Conservation (phyloP, 257 asterid species). For the Cinchona pubescens region DNA sequence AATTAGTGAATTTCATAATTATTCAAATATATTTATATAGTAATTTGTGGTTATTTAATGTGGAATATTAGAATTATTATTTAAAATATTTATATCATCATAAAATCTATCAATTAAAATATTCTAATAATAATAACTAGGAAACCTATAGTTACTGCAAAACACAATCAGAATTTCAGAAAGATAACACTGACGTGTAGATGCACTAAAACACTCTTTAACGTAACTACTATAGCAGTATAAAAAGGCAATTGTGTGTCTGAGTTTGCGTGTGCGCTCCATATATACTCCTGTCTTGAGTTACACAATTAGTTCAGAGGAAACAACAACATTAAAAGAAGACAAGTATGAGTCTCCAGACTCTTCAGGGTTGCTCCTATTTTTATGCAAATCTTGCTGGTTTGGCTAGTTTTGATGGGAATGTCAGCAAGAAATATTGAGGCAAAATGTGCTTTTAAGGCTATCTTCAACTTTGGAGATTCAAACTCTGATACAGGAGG, state of each 20-base stretch:
- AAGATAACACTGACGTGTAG: background rate
- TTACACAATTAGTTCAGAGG: background rate
- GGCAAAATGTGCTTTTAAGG: constrained; percentile 55
- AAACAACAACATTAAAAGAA: constrained; percentile 1
- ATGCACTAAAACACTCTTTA: too few relatives aligned
- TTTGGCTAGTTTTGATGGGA: constrained; percentile 29
- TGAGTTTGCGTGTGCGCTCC: too few relatives aligned
- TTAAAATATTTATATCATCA: too few relatives aligned
- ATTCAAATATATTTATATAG: too few relatives aligned
- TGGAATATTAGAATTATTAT: too few relatives aligned
- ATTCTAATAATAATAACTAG: too few relatives aligned
- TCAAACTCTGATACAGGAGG: constrained; percentile 81
- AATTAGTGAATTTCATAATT: too few relatives aligned
- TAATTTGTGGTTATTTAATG: too few relatives aligned
- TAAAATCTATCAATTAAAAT: too few relatives aligned
- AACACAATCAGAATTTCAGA: background rate
- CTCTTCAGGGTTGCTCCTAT: constrained; percentile 15
- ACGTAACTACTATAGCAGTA: background rate
- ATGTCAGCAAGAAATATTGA: constrained; percentile 18
- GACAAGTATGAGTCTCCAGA: constrained; percentile 28
- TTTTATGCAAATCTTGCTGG: constrained; percentile 16
- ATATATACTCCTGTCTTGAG: too few relatives aligned
- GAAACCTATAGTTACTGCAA: background rate
- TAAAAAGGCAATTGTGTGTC: too few relatives aligned
- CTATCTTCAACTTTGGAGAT: constrained; percentile 77